phyloP scores from a whole-genome alignment of 1,284 basidiomycete genomes.

The Puccinia sorghi region DNA sequence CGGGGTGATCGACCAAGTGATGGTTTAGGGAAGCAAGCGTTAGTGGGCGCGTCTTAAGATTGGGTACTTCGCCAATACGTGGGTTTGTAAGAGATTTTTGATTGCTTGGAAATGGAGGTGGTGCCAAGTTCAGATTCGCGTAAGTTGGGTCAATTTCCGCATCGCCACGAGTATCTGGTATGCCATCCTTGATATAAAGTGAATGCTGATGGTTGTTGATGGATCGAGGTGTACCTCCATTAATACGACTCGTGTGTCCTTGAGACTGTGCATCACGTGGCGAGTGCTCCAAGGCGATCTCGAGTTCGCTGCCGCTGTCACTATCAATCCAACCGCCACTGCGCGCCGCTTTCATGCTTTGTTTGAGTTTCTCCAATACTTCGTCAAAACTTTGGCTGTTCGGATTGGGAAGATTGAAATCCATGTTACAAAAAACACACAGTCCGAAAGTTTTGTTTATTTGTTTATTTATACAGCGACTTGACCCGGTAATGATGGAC shows the following conservation, averaged over 20 bases:
- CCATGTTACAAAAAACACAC: neutral
- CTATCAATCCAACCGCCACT: constrained; percentile 44
- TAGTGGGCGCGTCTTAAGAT: neutral
- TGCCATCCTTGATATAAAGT: constrained; percentile 1
- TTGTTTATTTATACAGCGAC: neutral
- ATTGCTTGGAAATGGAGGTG: neutral
- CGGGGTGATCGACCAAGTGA: constrained; percentile 9
- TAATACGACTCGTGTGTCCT: neutral
- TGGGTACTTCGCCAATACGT: neutral
- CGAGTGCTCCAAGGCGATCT: constrained; percentile 28
- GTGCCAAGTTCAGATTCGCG: neutral
- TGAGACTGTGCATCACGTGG: neutral
- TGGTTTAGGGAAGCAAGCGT: neutral
- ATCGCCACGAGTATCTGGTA: neutral
- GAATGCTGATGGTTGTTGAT: constrained; percentile 6
- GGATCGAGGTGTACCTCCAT: constrained; percentile 9
- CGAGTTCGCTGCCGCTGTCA: constrained; percentile 40
- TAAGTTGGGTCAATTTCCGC: neutral
- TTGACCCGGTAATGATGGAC: neutral
- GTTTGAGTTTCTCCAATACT: constrained; percentile 46
- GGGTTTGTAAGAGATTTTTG: neutral
- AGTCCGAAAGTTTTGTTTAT: neutral
- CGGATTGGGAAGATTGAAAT: constrained; percentile 24
- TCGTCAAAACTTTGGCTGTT: constrained; percentile 45
- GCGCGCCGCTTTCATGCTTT: constrained; percentile 47